Evolutionary conservation across 2,329 filamentous ascomycete genomes (phyloP).

Genomic region (Fusarium graminum): DNA sequence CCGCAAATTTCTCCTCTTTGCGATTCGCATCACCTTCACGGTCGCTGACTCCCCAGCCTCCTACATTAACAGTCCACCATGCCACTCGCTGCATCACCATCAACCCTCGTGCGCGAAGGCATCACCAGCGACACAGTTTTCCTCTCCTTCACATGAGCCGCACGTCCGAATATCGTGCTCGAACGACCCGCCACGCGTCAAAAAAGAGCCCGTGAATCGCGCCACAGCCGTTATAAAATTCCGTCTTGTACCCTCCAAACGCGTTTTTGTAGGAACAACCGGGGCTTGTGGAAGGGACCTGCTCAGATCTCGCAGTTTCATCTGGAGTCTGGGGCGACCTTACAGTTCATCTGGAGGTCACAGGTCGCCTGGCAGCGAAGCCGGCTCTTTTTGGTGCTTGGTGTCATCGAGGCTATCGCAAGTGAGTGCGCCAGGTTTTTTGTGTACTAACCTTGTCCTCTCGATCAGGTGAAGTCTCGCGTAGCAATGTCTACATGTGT

Average conservation of each 20-base stretch:
- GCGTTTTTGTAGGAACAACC: constrained; percentile 4
- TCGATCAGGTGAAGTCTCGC: neutral
- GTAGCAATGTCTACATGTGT: constrained; percentile 8
- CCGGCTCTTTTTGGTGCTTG: neutral
- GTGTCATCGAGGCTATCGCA: no score
- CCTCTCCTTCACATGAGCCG: no score
- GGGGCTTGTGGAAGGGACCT: constrained; percentile 12
- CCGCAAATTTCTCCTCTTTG: no score
- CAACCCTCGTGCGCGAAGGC: no score
- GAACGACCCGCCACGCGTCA: no score
- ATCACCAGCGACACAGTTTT: no score
- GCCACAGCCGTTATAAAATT: constrained; percentile 10
- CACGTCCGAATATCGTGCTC: no score
- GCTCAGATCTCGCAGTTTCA: constrained; percentile 10
- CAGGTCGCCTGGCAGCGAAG: constrained; percentile 8
- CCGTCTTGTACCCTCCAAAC: constrained; percentile 4
- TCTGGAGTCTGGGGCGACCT: constrained; percentile 5
- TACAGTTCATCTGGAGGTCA: constrained; percentile 13
- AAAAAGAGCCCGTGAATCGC: constrained; percentile 2
- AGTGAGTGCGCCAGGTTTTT: neutral
- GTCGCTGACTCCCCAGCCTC: no score
- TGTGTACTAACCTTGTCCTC: neutral
- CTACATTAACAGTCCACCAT: no score
- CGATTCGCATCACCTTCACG: no score
- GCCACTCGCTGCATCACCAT: no score